Conservation (phyloP, 108 stramenopile species). For the Craspedostauros australis region DNA sequence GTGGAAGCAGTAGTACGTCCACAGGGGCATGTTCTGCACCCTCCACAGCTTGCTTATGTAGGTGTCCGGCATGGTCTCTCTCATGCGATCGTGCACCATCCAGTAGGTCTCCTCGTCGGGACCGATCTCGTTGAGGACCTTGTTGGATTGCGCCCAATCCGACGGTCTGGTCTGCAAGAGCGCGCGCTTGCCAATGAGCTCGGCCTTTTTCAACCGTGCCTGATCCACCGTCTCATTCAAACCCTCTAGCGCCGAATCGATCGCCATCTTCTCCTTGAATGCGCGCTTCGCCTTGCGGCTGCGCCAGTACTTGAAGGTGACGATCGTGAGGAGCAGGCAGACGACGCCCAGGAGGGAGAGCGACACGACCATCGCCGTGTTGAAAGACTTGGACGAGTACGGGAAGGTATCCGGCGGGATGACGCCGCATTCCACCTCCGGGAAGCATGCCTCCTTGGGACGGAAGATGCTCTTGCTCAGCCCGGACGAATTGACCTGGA, state of each 20-base stretch:
- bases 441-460: neutral
- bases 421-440: neutral
- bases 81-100: neutral
- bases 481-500: neutral
- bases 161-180: neutral
- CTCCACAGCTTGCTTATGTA: slow-evolving; percentile 2
- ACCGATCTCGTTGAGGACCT: neutral
- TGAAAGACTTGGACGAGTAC: neutral
- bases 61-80: neutral
- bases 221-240: neutral
- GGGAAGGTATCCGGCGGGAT: neutral
- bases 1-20: slow-evolving; percentile 3
- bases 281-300: too few species aligned
- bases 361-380: too few species aligned
- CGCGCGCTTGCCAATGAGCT: neutral
- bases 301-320: too few species aligned
- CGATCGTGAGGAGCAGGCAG: too few species aligned
- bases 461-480: neutral
- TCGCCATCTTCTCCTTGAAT: neutral
- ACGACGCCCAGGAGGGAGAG: too few species aligned
- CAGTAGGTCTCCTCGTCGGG: neutral
- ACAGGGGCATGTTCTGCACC: slow-evolving; percentile 1
- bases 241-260: neutral
- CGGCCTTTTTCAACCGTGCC: neutral
- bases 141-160: neutral